These are phyloP conservation scores for Rosa chinensis DNA, from an alignment of 306 rosid species.

Conservation along the genomic window DNA sequence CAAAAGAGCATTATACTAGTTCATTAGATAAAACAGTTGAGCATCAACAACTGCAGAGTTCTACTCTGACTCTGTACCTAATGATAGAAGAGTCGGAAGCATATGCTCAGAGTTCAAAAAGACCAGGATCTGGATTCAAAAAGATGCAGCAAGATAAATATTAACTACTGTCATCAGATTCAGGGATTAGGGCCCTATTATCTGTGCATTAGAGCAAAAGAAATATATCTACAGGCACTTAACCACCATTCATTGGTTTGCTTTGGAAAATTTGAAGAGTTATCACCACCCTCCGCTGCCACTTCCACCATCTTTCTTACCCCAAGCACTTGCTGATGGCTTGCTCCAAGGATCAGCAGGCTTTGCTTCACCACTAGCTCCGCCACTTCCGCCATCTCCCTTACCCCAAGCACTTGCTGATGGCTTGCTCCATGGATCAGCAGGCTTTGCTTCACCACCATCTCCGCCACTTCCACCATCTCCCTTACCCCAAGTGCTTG, in stretches of 20 bases:
- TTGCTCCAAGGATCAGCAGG: slow-evolving; percentile 29
- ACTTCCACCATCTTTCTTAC: slow-evolving; percentile 25
- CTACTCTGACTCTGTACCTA: not conserved
- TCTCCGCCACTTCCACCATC: not conserved
- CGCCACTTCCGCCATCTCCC: not conserved
- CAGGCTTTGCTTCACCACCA: slow-evolving; percentile 2
- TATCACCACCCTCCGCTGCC: slow-evolving; percentile 58
- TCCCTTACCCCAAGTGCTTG: slow-evolving; percentile 22
- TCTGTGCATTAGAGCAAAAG: not conserved
- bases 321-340: slow-evolving; percentile 45
- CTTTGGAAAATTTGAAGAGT: slow-evolving; percentile 2
- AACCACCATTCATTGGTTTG: not conserved
- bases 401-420: slow-evolving; percentile 52
- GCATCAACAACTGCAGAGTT: not conserved
- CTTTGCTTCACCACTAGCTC: not conserved
- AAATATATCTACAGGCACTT: not conserved
- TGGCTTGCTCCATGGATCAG: slow-evolving; percentile 26
- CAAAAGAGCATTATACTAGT: not conserved
- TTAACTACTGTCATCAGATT: not conserved
- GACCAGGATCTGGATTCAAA: slow-evolving; percentile 6
- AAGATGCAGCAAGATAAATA: not conserved
- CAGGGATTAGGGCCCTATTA: not conserved
- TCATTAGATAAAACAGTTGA: not conserved
- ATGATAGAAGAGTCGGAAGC: slow-evolving; percentile 3
- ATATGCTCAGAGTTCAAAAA: slow-evolving; percentile 1